phyloP scores from a whole-genome alignment of 208 protist genomes.

The Trypanosoma platydactyli region DNA sequence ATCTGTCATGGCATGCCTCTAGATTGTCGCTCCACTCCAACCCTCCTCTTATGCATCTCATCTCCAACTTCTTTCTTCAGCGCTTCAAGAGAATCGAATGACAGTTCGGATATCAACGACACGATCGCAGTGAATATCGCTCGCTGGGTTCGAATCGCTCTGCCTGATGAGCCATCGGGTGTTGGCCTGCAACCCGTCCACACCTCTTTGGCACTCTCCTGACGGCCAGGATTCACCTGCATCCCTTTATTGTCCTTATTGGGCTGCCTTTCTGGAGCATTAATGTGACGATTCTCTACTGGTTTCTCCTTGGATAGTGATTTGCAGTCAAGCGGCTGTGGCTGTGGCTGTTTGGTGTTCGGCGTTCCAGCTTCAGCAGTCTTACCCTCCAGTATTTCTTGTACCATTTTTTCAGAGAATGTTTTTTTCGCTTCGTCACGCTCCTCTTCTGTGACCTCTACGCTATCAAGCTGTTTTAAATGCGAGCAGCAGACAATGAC shows the following conservation, averaged over 20 bases:
- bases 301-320: background rate
- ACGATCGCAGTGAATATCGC: conserved; percentile 83
- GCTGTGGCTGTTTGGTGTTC: background rate
- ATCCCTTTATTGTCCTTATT: conserved; percentile 3
- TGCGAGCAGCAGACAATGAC: conserved; percentile 82
- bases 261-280: background rate
- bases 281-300: background rate
- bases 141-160: conserved; percentile 61
- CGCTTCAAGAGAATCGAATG: conserved; percentile 72
- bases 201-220: background rate
- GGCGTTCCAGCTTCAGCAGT: background rate
- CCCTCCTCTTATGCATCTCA: conserved; percentile 43
- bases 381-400: conserved; percentile 53
- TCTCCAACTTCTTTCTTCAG: conserved; percentile 74
- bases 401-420: conserved; percentile 54
- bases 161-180: conserved; percentile 12
- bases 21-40: background rate
- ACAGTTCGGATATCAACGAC: conserved; percentile 82
- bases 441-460: conserved; percentile 70
- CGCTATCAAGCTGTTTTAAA: conserved; percentile 86
- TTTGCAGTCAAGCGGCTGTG: background rate
- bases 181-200: background rate
- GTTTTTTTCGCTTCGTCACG: conserved; percentile 50
- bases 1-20: background rate
- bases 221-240: background rate